Conservation (phyloP, 495 filamentous ascomycete species). For the Talaromyces proteolyticus region DNA sequence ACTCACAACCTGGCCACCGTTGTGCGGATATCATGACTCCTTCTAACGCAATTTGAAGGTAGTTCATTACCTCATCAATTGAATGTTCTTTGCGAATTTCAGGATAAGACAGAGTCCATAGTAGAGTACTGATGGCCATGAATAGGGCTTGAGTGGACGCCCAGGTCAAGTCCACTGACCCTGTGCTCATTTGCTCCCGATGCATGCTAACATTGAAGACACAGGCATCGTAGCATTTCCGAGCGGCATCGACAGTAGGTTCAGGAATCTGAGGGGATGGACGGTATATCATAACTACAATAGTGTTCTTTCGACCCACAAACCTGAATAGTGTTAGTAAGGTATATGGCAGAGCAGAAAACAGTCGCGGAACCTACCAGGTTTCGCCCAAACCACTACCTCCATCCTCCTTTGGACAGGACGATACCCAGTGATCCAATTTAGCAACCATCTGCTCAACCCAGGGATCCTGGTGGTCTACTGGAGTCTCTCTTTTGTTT, state of each 20-base stretch:
- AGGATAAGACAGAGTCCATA: slow-evolving; percentile 83
- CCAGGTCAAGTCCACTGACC: slow-evolving; percentile 82
- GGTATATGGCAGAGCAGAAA: slow-evolving; percentile 1
- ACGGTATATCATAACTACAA: slow-evolving; percentile 76
- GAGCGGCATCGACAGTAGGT: slow-evolving; percentile 67
- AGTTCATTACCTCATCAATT: slow-evolving; percentile 63
- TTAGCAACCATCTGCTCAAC: slow-evolving; percentile 73
- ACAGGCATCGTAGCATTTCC: slow-evolving; percentile 74
- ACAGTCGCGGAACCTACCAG: slow-evolving; percentile 47
- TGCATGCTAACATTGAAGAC: slow-evolving; percentile 73
- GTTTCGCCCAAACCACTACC: slow-evolving; percentile 59
- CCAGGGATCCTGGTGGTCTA: slow-evolving; percentile 76
- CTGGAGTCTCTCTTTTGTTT: slow-evolving; percentile 65
- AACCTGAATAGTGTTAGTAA: slow-evolving; percentile 48
- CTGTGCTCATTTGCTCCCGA: slow-evolving; percentile 65
- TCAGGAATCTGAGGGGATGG: slow-evolving; percentile 87
- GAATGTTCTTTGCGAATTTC: slow-evolving; percentile 67
- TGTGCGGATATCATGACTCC: slow-evolving; percentile 68
- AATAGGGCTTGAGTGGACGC: slow-evolving; percentile 83
- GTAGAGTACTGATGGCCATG: slow-evolving; percentile 77
- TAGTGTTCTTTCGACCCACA: slow-evolving; percentile 68
- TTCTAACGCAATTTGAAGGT: slow-evolving; percentile 66
- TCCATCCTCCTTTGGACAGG: slow-evolving; percentile 54
- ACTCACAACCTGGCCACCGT: slow-evolving; percentile 82
- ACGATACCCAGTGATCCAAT: slow-evolving; percentile 64